A percentile compares a stretch with the other conserved stretches of the same genome.
phyloP scores from a whole-genome alignment of 805 yeast species.

The Hanseniaspora meyeri region DNA sequence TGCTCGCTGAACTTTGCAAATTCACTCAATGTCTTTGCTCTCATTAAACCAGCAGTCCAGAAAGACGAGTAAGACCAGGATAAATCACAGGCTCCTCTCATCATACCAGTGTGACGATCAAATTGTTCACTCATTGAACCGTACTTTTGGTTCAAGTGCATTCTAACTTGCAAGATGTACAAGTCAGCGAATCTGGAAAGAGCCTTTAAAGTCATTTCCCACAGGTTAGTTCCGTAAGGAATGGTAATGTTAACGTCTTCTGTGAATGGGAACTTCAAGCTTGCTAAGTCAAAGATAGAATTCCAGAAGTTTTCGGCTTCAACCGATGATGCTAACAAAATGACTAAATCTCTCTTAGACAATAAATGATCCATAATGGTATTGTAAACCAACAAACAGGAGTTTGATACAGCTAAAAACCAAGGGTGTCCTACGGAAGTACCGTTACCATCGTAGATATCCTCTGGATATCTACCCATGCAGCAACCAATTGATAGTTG shows the following conservation, averaged over 20 bases:
- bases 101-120: conserved; percentile 63
- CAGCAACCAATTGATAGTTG: conserved; percentile 42
- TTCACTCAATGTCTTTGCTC: conserved; percentile 29
- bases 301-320: conserved; percentile 12
- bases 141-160: conserved; percentile 32
- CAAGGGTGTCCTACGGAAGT: conserved; percentile 81
- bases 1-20: conserved; percentile 7
- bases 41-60: conserved; percentile 57
- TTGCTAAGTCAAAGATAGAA: conserved; percentile 2
- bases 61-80: conserved; percentile 87
- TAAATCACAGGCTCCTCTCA: conserved; percentile 77
- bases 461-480: conserved; percentile 88
- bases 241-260: conserved; percentile 3
- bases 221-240: conserved; percentile 9
- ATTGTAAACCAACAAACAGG: conserved; percentile 32
- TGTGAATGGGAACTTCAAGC: conserved; percentile 7
- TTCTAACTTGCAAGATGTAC: conserved; percentile 37
- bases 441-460: conserved; percentile 65
- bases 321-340: background rate
- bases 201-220: conserved; percentile 11
- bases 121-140: conserved; percentile 86
- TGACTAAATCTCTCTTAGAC: conserved; percentile 46
- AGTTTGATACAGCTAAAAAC: conserved; percentile 61
- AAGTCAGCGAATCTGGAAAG: conserved; percentile 15
- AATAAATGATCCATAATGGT: conserved; percentile 37